Base-by-base conservation (phyloP, 495 filamentous ascomycete species). In the Darksidea phi region DNA sequence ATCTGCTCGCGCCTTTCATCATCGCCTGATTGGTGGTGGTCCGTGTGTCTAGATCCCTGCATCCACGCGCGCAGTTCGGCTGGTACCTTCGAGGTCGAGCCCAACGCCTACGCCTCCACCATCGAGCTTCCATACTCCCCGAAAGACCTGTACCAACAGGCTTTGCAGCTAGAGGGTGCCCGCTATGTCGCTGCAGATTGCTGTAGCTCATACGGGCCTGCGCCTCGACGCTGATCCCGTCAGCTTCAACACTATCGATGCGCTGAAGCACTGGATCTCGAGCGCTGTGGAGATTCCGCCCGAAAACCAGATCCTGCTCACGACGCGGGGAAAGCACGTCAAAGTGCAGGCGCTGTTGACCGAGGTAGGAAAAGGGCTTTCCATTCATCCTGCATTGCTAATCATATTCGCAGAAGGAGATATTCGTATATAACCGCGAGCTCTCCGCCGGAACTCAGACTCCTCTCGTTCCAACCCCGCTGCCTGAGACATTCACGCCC, bases 191-290 rank as follows among this genome's bases (percentile, higher is more conserved):
- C 78, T 89, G 72, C 82, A 90, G 74, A 84, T 96, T 74, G 88
- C 88, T 74, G 83, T 94, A 60, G 91, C 89, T 78, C 91, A 94
- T 78, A 88, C 87, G 68, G 91, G 91, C 78, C 85, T 90, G 78
- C 86, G 86, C 77, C 80, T 91, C 71, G 78, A 82, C 67, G 79
- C 87, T 62, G 88, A 95, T 74, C 81, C 82, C 23, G 79, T 82
- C 49, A 81, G 82, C 38, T 68, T 71, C 57, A 63, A 77, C 70
- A 87, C 87, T 18, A 83, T 91, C 61, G 90, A 93, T 59, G 79
- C 82, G 20, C 73, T 90, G 21, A 80, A 80, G 74, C 73, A 76
- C 82, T 88, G 87, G 80, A 84, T 94, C 43, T 76, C 82, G 25
- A 78, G 80, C 43, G 80, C 85, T 60, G 84, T 83, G 20, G 77